phyloP scores from a whole-genome alignment of 768 basidiomycete genomes.

The Phlegmacium glaucopus region DNA sequence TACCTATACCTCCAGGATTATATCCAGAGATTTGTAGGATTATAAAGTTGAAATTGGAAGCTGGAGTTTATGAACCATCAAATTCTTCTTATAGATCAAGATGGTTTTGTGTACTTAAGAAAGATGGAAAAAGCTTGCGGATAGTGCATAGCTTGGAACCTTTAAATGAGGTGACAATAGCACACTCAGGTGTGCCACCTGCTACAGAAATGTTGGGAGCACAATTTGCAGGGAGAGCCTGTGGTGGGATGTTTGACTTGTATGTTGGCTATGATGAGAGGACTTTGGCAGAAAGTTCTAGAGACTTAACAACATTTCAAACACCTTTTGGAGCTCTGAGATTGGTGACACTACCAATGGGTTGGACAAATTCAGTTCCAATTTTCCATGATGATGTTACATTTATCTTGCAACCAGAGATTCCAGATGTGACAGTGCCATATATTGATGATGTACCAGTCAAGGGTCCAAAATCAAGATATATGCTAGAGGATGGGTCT shows the following conservation, averaged over 20 bases:
- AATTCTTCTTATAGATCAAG: slow-evolving; percentile 10
- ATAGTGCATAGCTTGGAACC: slow-evolving; percentile 18
- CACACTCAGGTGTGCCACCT: slow-evolving; percentile 13
- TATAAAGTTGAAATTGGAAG: not conserved
- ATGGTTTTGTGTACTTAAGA: slow-evolving; percentile 19
- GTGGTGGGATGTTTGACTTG: slow-evolving; percentile 2
- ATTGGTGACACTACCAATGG: slow-evolving; percentile 14
- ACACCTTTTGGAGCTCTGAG: slow-evolving; percentile 11
- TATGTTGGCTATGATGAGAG: slow-evolving; percentile 12
- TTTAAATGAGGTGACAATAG: slow-evolving; percentile 14
- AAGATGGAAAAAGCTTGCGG: slow-evolving; percentile 13
- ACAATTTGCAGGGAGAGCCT: slow-evolving; percentile 12
- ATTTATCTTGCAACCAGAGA: not conserved
- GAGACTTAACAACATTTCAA: slow-evolving; percentile 15
- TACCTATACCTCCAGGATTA: too few species aligned
- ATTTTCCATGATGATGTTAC: slow-evolving; percentile 19
- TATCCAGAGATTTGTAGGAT: too few species aligned
- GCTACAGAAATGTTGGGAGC: slow-evolving; percentile 12
- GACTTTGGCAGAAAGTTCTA: slow-evolving; percentile 1
- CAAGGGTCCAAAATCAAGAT: too few species aligned
- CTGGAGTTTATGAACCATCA: slow-evolving; percentile 11
- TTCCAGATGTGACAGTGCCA: not conserved
- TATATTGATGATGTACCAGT: too few species aligned
- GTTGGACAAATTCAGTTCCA: slow-evolving; percentile 16
- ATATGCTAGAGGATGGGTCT: too few species aligned